These are phyloP conservation scores for Ambrosia artemisiifolia DNA, from an alignment of 129 eudicot genomes.

Conservation along the genomic window DNA sequence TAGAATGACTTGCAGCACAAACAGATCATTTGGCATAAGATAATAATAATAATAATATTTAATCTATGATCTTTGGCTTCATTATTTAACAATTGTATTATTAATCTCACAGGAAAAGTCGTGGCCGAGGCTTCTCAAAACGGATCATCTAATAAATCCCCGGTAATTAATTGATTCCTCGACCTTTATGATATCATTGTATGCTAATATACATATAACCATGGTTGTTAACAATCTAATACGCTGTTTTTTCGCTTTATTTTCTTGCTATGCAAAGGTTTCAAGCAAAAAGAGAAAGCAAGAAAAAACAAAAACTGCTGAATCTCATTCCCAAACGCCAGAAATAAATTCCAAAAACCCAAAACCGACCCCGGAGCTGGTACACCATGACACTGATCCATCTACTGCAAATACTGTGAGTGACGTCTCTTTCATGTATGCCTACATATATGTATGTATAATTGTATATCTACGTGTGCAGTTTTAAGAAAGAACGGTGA, in stretches of 20 bases:
- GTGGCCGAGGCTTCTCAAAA: slow-evolving; percentile 10
- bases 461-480: not conserved
- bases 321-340: slow-evolving; percentile 17
- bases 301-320: slow-evolving; percentile 20
- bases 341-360: not conserved
- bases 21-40: not conserved
- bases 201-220: not conserved
- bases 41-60: not conserved
- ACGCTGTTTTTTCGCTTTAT: not conserved
- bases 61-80: not conserved
- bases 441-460: not conserved
- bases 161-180: slow-evolving; percentile 20
- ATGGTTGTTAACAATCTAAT: not conserved
- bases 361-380: not conserved
- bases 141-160: slow-evolving; percentile 14
- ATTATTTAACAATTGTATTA: not conserved
- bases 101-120: slow-evolving; percentile 1
- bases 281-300: slow-evolving; percentile 31
- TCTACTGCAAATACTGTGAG: slow-evolving; percentile 30
- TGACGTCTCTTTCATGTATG: not conserved
- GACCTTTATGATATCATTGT: not conserved
- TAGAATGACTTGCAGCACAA: not conserved
- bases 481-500: not conserved
- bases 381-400: slow-evolving; percentile 21
- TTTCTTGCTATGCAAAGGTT: slow-evolving; percentile 10